Base-by-base conservation (phyloP, 371 early-diverging fungal genomes). In the Synchytrium microbalum region DNA sequence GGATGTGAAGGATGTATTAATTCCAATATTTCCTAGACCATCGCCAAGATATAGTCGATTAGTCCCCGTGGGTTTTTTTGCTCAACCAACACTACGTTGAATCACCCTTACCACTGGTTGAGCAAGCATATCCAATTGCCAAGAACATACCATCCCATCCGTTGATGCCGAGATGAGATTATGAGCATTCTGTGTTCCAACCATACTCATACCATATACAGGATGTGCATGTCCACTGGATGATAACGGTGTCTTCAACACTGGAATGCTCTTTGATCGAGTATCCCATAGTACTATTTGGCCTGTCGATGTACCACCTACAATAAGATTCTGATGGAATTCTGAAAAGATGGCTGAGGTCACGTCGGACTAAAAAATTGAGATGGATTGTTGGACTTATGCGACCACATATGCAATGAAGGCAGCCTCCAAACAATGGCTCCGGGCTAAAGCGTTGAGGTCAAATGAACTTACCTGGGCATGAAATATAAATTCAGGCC, bases 201-300 rank as follows among this genome's bases (percentile, higher is more conserved):
- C 91, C 75, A 95, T 85, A 58, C 82, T 78, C 67, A 96, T 75
- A 0, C 89, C 82, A 67, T 91, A 94, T 2, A 98, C 90, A 2
- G 97, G 97, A 75, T 98, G 95, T 1, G 97, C 93, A 71, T 98
- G 98, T 2, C 97, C 96, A 30, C 84, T 86, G 8, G 90, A 89
- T 1, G 93, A 90, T 33, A 96, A 80, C 27, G 96, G 76, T 10
- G 80, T 73, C 55, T 76, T 72, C 26, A 78, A 64, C 3, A 78
- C 75, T 2, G 83, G 78, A 19, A 61, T 58, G 53, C 52, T 67
- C 51, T 93, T 92, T 24, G 95, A 83, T 29, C 98, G 86, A 23
- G 86, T 95, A 76, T 98, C 98, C 97, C 97, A 98, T 23, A 96
- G 74, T 8, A 93, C 81, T 66, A 98, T 89, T 74, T 98, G 97